A percentile compares a stretch with the other conserved stretches of the same genome.
Evolutionary conservation across 306 rosid genomes (phyloP).

Genomic region (Sesbania bispinosa): DNA sequence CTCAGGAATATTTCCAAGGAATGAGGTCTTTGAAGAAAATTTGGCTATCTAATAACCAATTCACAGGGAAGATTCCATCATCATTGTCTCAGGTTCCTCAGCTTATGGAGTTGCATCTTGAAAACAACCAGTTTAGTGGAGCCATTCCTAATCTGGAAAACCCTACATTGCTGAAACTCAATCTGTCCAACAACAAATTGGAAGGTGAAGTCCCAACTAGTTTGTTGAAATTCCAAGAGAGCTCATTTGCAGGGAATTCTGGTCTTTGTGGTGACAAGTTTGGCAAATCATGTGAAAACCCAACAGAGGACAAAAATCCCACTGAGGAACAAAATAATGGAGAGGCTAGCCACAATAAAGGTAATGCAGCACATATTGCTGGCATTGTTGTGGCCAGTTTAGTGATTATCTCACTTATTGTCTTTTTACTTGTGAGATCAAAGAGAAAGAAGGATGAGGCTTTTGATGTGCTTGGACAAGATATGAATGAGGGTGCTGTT

Average conservation of each 20-base stretch:
- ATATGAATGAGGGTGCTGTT: constrained; percentile 16
- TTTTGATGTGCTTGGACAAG: neutral
- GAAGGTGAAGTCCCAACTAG: constrained; percentile 64
- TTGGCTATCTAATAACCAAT: constrained; percentile 54
- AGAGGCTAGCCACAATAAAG: neutral
- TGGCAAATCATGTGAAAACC: constrained; percentile 28
- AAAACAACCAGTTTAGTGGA: constrained; percentile 64
- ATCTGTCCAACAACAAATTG: constrained; percentile 63
- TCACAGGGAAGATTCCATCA: constrained; percentile 52
- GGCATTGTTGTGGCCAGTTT: constrained; percentile 16
- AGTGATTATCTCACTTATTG: constrained; percentile 29
- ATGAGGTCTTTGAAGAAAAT: constrained; percentile 70
- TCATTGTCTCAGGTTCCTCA: constrained; percentile 44
- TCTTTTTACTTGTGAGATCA: constrained; percentile 22
- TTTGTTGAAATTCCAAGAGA: constrained; percentile 33
- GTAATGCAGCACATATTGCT: neutral
- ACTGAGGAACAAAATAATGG: neutral
- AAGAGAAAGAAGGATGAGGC: constrained; percentile 21
- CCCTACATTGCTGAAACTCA: constrained; percentile 24
- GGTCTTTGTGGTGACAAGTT: constrained; percentile 49
- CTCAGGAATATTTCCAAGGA: constrained; percentile 39
- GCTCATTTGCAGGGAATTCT: constrained; percentile 48
- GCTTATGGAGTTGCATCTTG: constrained; percentile 56
- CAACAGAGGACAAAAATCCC: neutral
- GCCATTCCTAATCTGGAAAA: constrained; percentile 36